phyloP scores from a whole-genome alignment of 2,329 filamentous ascomycete genomes.

The Aureobasidium sp. region DNA sequence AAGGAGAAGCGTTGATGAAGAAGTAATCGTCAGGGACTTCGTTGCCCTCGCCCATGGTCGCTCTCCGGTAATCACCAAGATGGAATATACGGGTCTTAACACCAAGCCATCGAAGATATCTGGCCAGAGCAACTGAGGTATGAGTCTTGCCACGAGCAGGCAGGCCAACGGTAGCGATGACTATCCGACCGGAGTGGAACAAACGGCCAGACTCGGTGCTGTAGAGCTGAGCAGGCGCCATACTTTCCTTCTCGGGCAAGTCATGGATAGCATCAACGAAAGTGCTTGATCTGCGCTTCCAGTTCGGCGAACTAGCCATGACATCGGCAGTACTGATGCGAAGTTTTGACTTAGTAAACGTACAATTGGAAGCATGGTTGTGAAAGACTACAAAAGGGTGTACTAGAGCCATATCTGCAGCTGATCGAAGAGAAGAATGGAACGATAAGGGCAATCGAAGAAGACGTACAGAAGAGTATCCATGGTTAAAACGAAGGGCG shows the following conservation, averaged over 20 bases:
- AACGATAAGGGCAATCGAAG: not conserved
- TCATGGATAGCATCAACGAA: slow-evolving; percentile 98
- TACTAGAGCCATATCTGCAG: not conserved
- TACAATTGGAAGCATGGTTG: slow-evolving; percentile 56
- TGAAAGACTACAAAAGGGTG: slow-evolving; percentile 24
- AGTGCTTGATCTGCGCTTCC: slow-evolving; percentile 86
- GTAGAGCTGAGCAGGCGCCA: slow-evolving; percentile 94
- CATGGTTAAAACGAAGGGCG: slow-evolving; percentile 36
- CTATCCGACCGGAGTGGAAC: slow-evolving; percentile 94
- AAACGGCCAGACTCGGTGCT: slow-evolving; percentile 95
- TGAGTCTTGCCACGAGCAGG: slow-evolving; percentile 97
- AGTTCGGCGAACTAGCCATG: slow-evolving; percentile 80
- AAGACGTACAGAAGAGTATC: slow-evolving; percentile 54
- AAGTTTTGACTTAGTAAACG: not conserved
- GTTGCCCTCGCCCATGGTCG: slow-evolving; percentile 73
- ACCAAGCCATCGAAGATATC: slow-evolving; percentile 92
- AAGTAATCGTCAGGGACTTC: slow-evolving; percentile 96
- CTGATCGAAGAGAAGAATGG: not conserved
- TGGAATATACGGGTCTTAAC: slow-evolving; percentile 98
- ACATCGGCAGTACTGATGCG: slow-evolving; percentile 71
- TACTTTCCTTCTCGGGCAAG: slow-evolving; percentile 68
- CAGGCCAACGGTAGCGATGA: slow-evolving; percentile 92
- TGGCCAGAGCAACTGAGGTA: slow-evolving; percentile 88
- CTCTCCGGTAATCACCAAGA: slow-evolving; percentile 88
- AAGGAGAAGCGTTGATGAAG: slow-evolving; percentile 85